phyloP scores from a whole-genome alignment of 768 basidiomycete genomes.

The Termitomyces sp. region DNA sequence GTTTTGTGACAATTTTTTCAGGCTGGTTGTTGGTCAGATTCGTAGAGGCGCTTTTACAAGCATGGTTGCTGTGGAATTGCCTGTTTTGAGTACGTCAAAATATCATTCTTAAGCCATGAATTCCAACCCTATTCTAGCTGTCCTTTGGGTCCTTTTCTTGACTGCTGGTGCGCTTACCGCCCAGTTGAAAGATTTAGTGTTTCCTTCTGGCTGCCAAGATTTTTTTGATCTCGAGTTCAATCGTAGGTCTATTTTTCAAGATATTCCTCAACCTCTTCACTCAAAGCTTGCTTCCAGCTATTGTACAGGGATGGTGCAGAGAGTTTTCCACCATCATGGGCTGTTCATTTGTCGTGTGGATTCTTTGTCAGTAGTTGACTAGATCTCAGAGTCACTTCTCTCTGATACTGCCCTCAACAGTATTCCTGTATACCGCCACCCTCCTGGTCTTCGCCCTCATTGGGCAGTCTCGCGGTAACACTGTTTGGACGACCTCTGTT shows the following conservation, averaged over 20 bases:
- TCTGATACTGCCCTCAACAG: background rate
- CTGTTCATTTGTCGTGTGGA: constrained; percentile 11
- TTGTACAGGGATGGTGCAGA: constrained; percentile 4
- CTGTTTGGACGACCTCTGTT: constrained; percentile 9
- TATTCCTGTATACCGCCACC: constrained; percentile 10
- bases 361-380: constrained; percentile 5
- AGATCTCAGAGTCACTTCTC: background rate
- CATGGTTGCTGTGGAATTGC: constrained; percentile 12
- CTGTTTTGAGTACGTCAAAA: constrained; percentile 7
- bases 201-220: constrained; percentile 9
- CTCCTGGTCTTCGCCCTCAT: constrained; percentile 8
- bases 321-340: constrained; percentile 13
- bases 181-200: background rate
- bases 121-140: constrained; percentile 1
- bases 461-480: constrained; percentile 10
- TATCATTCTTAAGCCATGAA: too few relatives aligned
- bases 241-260: background rate
- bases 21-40: constrained; percentile 10
- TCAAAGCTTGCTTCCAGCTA: background rate
- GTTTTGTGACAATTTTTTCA: background rate
- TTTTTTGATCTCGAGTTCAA: background rate
- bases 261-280: background rate
- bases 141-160: constrained; percentile 12
- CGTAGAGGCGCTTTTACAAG: constrained; percentile 11
- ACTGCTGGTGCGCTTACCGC: constrained; percentile 8